Evolutionary conservation across 1,139 yeast genomes (phyloP).

Genomic region (Taphrina betulina): DNA sequence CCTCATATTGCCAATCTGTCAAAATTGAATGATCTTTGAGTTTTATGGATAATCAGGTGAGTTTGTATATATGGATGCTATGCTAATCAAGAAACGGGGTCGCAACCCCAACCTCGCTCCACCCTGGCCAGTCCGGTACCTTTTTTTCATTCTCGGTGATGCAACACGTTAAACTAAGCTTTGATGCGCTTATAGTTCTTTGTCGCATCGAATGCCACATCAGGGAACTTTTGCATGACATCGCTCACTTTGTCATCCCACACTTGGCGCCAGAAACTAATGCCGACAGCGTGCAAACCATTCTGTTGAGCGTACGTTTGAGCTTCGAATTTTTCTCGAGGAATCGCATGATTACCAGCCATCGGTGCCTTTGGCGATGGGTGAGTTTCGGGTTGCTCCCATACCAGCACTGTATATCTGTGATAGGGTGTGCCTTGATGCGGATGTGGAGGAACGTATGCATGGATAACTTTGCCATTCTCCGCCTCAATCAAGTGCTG

Average conservation of each 20-base stretch:
- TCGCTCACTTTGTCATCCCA: slow-evolving; percentile 54
- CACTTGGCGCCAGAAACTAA: slow-evolving; percentile 83
- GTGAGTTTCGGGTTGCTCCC: slow-evolving; percentile 56
- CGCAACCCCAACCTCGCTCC: no score
- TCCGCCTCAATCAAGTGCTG: slow-evolving; percentile 58
- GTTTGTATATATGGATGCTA: no score
- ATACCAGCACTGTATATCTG: slow-evolving; percentile 87
- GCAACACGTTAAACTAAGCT: slow-evolving; percentile 16
- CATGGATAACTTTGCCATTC: slow-evolving; percentile 53
- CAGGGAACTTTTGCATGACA: slow-evolving; percentile 27
- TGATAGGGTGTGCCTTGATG: slow-evolving; percentile 83
- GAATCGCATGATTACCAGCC: slow-evolving; percentile 38
- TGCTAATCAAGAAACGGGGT: no score
- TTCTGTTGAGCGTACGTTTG: slow-evolving; percentile 61
- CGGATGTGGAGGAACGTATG: slow-evolving; percentile 83
- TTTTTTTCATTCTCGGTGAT: no score
- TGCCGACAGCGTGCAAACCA: slow-evolving; percentile 74
- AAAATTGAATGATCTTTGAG: no score
- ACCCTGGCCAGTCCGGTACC: no score
- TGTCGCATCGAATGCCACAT: slow-evolving; percentile 5
- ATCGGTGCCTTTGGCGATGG: slow-evolving; percentile 9
- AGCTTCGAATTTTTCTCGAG: slow-evolving; percentile 57
- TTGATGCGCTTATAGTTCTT: slow-evolving; percentile 18
- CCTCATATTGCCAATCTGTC: no score
- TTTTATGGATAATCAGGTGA: no score